These are phyloP conservation scores for Dictyostelium brefeldianum DNA, from an alignment of 78 protist genomes.

Conservation along the genomic window DNA sequence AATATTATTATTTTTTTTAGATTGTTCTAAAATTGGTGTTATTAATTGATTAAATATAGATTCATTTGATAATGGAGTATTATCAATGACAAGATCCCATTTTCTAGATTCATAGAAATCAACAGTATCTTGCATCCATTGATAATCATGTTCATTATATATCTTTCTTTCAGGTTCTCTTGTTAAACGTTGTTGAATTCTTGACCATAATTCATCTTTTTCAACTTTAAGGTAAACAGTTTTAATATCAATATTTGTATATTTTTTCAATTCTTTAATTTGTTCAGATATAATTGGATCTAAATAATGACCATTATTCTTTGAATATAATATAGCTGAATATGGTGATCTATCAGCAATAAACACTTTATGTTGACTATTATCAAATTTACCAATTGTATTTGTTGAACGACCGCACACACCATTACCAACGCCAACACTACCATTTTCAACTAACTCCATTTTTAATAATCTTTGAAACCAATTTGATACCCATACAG, in stretches of 20 bases:
- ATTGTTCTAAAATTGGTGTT: not conserved
- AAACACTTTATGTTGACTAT: slow-evolving; percentile 1
- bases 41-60: slow-evolving; percentile 1
- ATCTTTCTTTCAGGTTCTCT: slow-evolving; percentile 50
- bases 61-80: not conserved
- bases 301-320: slow-evolving; percentile 48
- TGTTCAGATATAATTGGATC: slow-evolving; percentile 67
- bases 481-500: slow-evolving; percentile 82
- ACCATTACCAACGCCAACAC: no score
- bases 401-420: no score
- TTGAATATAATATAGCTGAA: slow-evolving; percentile 67
- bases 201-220: slow-evolving; percentile 40
- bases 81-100: slow-evolving; percentile 67
- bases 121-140: slow-evolving; percentile 69
- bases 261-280: slow-evolving; percentile 53
- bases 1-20: no score
- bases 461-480: slow-evolving; percentile 55
- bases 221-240: slow-evolving; percentile 66
- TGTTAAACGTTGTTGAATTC: slow-evolving; percentile 48
- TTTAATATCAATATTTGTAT: slow-evolving; percentile 49
- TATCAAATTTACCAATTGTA: not conserved
- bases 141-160: slow-evolving; percentile 56
- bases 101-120: slow-evolving; percentile 31
- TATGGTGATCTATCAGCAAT: slow-evolving; percentile 84
- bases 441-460: not conserved